Conservation (phyloP, 805 yeast species). For the Candida nemodendra region DNA sequence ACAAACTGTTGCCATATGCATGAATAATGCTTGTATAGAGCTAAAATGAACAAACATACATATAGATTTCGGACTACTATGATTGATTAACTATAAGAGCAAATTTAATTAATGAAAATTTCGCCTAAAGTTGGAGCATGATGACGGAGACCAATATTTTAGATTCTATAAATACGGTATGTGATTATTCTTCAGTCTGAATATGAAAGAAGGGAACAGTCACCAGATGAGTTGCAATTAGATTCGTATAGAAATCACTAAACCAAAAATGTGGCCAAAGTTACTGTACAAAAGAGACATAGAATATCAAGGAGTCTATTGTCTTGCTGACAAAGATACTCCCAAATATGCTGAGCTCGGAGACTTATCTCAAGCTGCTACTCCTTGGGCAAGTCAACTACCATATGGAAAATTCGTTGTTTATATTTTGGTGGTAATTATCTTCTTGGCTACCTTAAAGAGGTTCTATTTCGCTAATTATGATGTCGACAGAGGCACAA, state of each 20-base stretch:
- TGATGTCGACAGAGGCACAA: constrained; percentile 17
- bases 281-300: constrained; percentile 15
- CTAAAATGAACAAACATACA: constrained; percentile 2
- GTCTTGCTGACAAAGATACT: constrained; percentile 34
- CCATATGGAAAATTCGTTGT: constrained; percentile 38
- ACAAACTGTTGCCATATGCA: no score
- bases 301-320: constrained; percentile 36
- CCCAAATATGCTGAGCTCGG: constrained; percentile 23
- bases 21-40: no score
- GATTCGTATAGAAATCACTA: no score
- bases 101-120: no score
- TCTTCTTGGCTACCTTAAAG: constrained; percentile 36
- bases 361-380: constrained; percentile 32
- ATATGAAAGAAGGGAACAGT: no score
- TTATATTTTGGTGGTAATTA: constrained; percentile 40
- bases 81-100: constrained; percentile 3
- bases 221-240: no score
- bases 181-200: no score
- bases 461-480: constrained; percentile 14
- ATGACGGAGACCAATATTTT: no score
- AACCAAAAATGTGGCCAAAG: no score
- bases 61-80: background rate
- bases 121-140: no score
- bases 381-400: constrained; percentile 30
- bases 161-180: no score